A percentile compares a stretch with the other conserved stretches of the same genome.
These are phyloP conservation scores for Phoenix dactylifera DNA, from an alignment of 176 grass and related monocot genomes.

Conservation along the genomic window DNA sequence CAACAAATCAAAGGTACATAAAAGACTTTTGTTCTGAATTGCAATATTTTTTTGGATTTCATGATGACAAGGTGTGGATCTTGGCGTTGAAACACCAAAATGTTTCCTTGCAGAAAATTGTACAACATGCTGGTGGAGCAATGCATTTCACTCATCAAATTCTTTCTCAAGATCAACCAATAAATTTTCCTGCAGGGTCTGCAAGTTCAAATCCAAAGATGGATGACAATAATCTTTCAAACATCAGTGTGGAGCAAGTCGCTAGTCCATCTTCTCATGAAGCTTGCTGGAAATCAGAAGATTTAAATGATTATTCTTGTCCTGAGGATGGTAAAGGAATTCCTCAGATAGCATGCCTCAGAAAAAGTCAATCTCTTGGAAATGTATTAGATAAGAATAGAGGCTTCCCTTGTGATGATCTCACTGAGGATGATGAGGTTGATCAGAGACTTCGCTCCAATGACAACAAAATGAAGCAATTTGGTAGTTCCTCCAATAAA, in stretches of 20 bases:
- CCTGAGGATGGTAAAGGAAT: constrained; percentile 28
- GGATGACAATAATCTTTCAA: constrained; percentile 30
- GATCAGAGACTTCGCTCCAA: constrained; percentile 7
- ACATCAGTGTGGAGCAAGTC: constrained; percentile 23
- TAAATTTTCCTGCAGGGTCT: constrained; percentile 20
- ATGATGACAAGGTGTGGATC: no score
- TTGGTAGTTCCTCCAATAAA: background rate
- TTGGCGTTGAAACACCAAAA: background rate
- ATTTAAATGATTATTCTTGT: constrained; percentile 38
- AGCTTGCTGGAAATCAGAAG: constrained; percentile 45
- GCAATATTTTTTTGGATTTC: no score
- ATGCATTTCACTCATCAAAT: constrained; percentile 21
- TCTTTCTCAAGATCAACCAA: constrained; percentile 27
- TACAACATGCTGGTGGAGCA: constrained; percentile 23
- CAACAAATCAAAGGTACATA: constrained; percentile 38
- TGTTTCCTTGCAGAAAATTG: constrained; percentile 23
- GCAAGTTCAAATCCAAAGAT: constrained; percentile 15
- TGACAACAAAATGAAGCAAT: constrained; percentile 12
- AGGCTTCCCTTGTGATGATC: constrained; percentile 20
- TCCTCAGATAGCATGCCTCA: constrained; percentile 12
- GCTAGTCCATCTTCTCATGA: constrained; percentile 33
- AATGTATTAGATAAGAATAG: constrained; percentile 42
- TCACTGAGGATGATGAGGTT: constrained; percentile 16
- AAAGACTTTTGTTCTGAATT: constrained; percentile 6
- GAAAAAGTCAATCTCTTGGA: constrained; percentile 52